Percentiles rank a stretch among this genome's conserved stretches.
Conservation (phyloP, 208 protist species). For the Leishmania lainsoni region DNA sequence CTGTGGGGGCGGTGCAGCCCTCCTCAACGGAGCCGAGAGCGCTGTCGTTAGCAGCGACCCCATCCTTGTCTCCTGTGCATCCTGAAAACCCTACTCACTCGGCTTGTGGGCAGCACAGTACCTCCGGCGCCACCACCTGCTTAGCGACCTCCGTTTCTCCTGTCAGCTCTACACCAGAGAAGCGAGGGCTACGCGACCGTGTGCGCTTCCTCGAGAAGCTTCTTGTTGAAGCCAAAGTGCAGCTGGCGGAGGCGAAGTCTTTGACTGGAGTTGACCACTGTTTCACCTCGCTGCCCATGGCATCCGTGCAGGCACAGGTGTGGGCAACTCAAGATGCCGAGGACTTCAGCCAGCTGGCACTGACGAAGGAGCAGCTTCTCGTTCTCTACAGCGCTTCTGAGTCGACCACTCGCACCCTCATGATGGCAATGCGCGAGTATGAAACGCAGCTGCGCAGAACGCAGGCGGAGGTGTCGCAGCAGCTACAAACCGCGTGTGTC, state of each 20-base stretch:
- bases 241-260: constrained; percentile 33
- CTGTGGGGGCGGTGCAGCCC: not conserved
- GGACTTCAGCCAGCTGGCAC: constrained; percentile 19
- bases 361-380: constrained; percentile 8
- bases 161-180: not conserved
- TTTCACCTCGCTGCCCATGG: not conserved
- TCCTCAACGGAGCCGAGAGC: no score
- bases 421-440: constrained; percentile 6
- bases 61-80: not conserved
- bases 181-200: constrained; percentile 20
- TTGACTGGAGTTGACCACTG: constrained; percentile 9
- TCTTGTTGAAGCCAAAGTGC: constrained; percentile 36
- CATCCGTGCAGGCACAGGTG: constrained; percentile 7
- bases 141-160: not conserved
- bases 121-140: not conserved
- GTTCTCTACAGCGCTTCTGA: constrained; percentile 5
- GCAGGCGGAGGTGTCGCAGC: constrained; percentile 17
- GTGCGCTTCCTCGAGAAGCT: constrained; percentile 32
- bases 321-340: constrained; percentile 21
- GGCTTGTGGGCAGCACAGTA: not conserved
- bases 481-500: constrained; percentile 13
- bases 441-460: not conserved
- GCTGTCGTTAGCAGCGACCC: not conserved
- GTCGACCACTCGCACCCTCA: not conserved
- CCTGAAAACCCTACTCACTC: not conserved